A percentile compares a stretch with the other conserved stretches of the same genome.
These are phyloP conservation scores for Akebia trifoliata DNA, from an alignment of 164 flowering plant genomes.

Conservation along the genomic window DNA sequence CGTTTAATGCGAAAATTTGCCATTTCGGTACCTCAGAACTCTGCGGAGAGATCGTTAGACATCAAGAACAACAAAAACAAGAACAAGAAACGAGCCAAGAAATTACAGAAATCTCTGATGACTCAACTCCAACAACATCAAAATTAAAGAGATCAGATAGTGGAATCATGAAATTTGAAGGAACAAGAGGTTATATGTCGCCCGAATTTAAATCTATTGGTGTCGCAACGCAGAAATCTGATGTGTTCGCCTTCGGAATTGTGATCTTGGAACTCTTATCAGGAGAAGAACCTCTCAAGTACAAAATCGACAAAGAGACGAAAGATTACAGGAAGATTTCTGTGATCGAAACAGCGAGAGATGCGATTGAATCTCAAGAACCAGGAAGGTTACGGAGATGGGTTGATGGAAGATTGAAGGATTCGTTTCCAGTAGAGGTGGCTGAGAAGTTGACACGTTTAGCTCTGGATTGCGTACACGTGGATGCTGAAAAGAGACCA, in stretches of 20 bases:
- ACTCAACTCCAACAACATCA: not conserved
- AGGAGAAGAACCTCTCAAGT: slow-evolving; percentile 60
- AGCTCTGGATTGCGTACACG: slow-evolving; percentile 63
- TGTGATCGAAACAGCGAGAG: slow-evolving; percentile 50
- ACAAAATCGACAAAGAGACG: slow-evolving; percentile 26
- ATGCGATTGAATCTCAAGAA: slow-evolving; percentile 31
- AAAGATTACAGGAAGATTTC: slow-evolving; percentile 44
- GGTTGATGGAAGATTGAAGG: slow-evolving; percentile 67
- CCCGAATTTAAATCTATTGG: slow-evolving; percentile 56
- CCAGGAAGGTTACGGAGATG: slow-evolving; percentile 50
- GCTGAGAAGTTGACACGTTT: slow-evolving; percentile 52
- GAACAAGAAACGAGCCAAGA: not conserved
- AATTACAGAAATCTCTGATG: not conserved
- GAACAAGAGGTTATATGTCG: slow-evolving; percentile 79
- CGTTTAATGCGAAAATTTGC: slow-evolving; percentile 57
- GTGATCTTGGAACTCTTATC: slow-evolving; percentile 64
- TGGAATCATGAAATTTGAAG: slow-evolving; percentile 37
- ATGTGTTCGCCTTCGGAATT: slow-evolving; percentile 75
- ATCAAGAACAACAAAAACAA: not conserved
- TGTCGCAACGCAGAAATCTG: slow-evolving; percentile 38
- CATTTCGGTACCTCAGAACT: slow-evolving; percentile 78
- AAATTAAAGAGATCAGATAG: slow-evolving; percentile 24
- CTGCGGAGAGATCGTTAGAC: slow-evolving; percentile 52
- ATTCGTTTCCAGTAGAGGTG: slow-evolving; percentile 73
- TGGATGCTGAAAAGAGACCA: slow-evolving; percentile 54